Base-by-base conservation (phyloP, 345 rosid species). In the Pugionium dolabratum region DNA sequence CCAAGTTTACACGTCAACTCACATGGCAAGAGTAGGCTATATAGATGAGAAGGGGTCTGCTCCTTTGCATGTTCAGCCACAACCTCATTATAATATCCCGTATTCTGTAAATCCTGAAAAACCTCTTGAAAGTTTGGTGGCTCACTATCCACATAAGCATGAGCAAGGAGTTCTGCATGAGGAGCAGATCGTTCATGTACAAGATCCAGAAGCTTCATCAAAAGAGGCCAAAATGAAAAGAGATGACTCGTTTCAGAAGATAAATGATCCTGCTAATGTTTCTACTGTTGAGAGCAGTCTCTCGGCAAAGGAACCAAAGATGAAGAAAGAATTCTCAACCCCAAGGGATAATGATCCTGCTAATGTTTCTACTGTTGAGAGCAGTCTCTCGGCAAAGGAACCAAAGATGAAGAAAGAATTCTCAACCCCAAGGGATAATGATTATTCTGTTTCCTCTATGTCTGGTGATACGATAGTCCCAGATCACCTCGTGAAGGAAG, bases 341-440 rank as follows among this genome's bases (percentile, higher is more conserved):
- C 71, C 75, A 49, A 75, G 18, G 18, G 18, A 18, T 18, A 63
- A 43, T 75, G 61, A 69, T 54, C 70, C 67, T 69, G 66, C 54
- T 50, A 29, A 29, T 30, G 61, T 58, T 36, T 58, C 55, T 69
- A 49, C 66, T 48, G 62, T 31, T 28, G 75, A 58, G 55, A 63
- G 47, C 45, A 69, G 50, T 75, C 66, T 63, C 57, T 52, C 45
- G 3, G 58, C 51, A 56, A 69, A 63, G 32, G 75, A 75, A 55
- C 66, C 70, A 68, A 57, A 35, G 39, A 69, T 36, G 66, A 75
- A 46, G 56, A 62, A 62, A 57, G 78, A 69, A 39, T 58, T 55
- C n/a, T 69, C 75, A 55, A 68, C 50, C 18, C 71, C 75, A 49
- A 75, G 75, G 57, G 62, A 56, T 60, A 58, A 46, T 75, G 78